Evolutionary conservation across 352 stramenopile species (phyloP), one percentile per base, ranked within the genome.

Genomic region (Thalassiosira livingstoniorum): DNA sequence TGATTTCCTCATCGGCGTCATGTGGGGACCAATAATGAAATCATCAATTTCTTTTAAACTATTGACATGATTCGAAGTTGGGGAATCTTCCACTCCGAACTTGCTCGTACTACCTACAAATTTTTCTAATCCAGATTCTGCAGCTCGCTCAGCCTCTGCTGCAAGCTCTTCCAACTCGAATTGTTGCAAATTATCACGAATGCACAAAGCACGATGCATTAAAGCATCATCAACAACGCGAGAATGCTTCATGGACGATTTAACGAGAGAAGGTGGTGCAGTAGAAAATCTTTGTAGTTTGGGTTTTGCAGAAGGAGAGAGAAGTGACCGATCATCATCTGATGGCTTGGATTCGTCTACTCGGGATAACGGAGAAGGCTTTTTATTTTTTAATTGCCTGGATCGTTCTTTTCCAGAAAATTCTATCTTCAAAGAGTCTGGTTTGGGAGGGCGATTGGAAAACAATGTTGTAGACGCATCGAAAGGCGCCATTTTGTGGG

Each of bases 161-260:
- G 86, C 83, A 1, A 91, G 55, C 37, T 89, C 86, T 32, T 78
- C 47, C 60, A 91, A 75, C 66, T 91, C 86, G 27, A 77, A 83
- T 31, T 87, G 57, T 29, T 69, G 65, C 47, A 87, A 73, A 67
- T 73, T 58, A 57, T 75, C 60, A 31, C 78, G 43, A 34, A 86
- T 86, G n/a, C 47, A 32, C 2, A 74, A 72, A 5, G 78, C 78
- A 15, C 78, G 71, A 55, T 79, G 34, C 64, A 78, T 78, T 18
- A 85, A 39, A 34, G 61, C 64, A 54, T 78, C 55, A 34, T 85
- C 78, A 45, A 78, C 66, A 23, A 72, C 74, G 32, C 51, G 35
- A 4, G 78, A 77, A 58, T 63, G 34, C 57, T 67, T 67, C 31
- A 21, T 5, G 11, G n/a, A 15, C 10, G 63, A 32, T 0, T n/a